phyloP scores from a whole-genome alignment of 2,329 filamentous ascomycete species.

The Fusarium lateritium region DNA sequence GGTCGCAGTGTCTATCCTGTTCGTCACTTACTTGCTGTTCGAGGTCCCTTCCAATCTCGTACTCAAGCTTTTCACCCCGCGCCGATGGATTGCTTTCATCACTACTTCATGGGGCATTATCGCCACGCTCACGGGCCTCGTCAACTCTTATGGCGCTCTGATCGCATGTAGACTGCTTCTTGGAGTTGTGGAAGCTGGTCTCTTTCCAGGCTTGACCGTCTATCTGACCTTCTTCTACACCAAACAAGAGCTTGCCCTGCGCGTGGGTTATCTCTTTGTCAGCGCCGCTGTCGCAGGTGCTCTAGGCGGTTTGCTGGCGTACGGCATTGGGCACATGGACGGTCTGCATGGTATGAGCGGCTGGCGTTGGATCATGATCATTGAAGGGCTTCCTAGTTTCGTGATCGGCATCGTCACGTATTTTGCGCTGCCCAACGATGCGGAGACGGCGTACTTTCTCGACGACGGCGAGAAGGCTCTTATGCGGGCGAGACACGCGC shows the following conservation, averaged over 20 bases:
- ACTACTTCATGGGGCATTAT: conserved; percentile 76
- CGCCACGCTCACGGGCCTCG: conserved; percentile 78
- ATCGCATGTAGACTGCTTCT: conserved; percentile 79
- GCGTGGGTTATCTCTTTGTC: conserved; percentile 81
- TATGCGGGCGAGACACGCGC: conserved; percentile 60
- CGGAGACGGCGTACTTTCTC: conserved; percentile 72
- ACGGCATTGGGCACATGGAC: conserved; percentile 80
- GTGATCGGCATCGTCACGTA: conserved; percentile 55
- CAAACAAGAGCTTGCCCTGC: conserved; percentile 78
- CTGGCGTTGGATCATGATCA: conserved; percentile 80
- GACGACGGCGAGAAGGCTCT: conserved; percentile 74
- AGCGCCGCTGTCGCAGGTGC: conserved; percentile 79
- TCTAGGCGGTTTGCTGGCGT: conserved; percentile 80
- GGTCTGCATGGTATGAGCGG: conserved; percentile 74
- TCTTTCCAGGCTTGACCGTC: conserved; percentile 78
- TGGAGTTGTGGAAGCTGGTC: conserved; percentile 76
- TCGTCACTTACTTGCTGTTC: conserved; percentile 74
- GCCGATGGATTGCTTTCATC: conserved; percentile 76
- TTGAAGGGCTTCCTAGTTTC: conserved; percentile 63
- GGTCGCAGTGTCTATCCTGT: conserved; percentile 75
- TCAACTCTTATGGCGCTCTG: conserved; percentile 74
- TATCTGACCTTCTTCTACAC: conserved; percentile 85
- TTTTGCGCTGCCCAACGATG: conserved; percentile 56
- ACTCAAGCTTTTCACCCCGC: conserved; percentile 73
- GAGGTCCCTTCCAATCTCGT: conserved; percentile 77